These are phyloP conservation scores for Guyanaporus albipodus DNA, from an alignment of 768 basidiomycete species.

Conservation along the genomic window DNA sequence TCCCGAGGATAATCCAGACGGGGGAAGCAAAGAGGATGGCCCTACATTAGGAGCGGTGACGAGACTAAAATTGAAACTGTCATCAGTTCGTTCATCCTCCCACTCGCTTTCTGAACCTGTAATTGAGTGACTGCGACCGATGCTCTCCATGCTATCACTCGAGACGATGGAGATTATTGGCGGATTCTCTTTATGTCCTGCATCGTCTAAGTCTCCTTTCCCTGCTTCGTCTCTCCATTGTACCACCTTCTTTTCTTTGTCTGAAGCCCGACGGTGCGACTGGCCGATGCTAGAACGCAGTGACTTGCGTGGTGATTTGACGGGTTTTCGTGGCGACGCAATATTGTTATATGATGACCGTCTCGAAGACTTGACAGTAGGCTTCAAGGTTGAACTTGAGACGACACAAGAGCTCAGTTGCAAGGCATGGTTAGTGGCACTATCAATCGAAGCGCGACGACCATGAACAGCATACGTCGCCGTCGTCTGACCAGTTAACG, in stretches of 20 bases:
- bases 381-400: slow-evolving; percentile 48
- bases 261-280: slow-evolving; percentile 61
- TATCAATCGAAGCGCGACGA: slow-evolving; percentile 39
- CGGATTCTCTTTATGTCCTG: slow-evolving; percentile 30
- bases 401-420: slow-evolving; percentile 41
- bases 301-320: slow-evolving; percentile 68
- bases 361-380: slow-evolving; percentile 39
- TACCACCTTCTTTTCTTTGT: slow-evolving; percentile 71
- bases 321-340: slow-evolving; percentile 46
- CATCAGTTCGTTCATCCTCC: slow-evolving; percentile 87
- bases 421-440: slow-evolving; percentile 47
- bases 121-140: slow-evolving; percentile 38
- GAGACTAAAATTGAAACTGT: slow-evolving; percentile 60
- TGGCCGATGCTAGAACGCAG: slow-evolving; percentile 60
- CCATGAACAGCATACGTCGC: slow-evolving; percentile 48
- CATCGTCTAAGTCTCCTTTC: slow-evolving; percentile 75
- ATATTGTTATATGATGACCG: slow-evolving; percentile 39
- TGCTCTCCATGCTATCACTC: slow-evolving; percentile 34
- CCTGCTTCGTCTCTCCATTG: slow-evolving; percentile 88
- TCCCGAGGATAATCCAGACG: slow-evolving; percentile 25
- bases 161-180: slow-evolving; percentile 29
- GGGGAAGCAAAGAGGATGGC: slow-evolving; percentile 36
- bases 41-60: slow-evolving; percentile 26
- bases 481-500: slow-evolving; percentile 64
- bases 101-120: slow-evolving; percentile 81